Evolutionary conservation across 1,284 basidiomycete genomes (phyloP), one percentile per base, ranked within the genome.

Genomic region (Apiotrichum sp.): DNA sequence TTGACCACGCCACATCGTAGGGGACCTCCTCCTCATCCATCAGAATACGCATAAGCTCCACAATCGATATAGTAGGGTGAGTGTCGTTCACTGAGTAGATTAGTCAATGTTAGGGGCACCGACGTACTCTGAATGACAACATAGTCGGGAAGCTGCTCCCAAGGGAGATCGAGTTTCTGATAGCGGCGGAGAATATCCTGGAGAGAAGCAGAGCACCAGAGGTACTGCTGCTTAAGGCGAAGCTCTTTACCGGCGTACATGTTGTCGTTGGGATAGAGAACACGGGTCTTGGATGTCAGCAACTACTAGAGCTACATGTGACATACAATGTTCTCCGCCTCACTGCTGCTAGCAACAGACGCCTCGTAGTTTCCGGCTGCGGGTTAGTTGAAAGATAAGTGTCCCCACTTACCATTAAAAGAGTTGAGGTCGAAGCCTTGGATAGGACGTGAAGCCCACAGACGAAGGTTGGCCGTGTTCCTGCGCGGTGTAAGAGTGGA

Each of bases 221-320:
- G 89, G 77, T 92, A 93, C 76, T 96, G 92, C 69, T 96, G 92
- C 79, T 95, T 93, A 63, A 96, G 81, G 58, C 92, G 85, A 34
- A 95, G 79, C 72, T 92, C 88, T 74, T 95, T 95, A 61, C 92
- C 92, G 56, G 55, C 57, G 6, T 69, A 76, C 68, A 74, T 77
- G 64, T 76, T 77, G 67, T 80, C 79, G 59, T 78, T 78, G 49
- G 79, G 79, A 65, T 80, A 96, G 38, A 95, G 80, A 5, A 93
- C 91, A 11, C 88, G 84, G 3, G 91, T 95, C 69, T 73, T 44
- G 10, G 13, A 38, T 5, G 47, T 47, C 10, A 50, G 13, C n/a
- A 7, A 16, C 6, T 7, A 6, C 9, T 34, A 32, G 16, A 16
- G 13, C n/a, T 14, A n/a, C 2, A n/a, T 13, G 36, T 11, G 5